Base-by-base conservation (phyloP, 169 alveolate species). In the Cryptosporidium meleagridis region DNA sequence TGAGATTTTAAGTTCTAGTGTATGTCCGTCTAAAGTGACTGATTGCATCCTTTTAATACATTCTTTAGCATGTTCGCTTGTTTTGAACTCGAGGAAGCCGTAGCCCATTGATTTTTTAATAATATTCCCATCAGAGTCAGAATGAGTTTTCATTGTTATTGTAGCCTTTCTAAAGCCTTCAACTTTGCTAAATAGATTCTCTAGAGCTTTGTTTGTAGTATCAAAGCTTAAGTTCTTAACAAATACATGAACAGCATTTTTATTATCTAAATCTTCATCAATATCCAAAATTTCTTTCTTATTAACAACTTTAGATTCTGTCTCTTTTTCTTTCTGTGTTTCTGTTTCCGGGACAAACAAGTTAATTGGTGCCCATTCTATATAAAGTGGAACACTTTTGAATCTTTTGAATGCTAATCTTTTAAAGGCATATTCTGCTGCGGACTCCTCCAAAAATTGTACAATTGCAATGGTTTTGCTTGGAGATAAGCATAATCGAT, bases 301-400 rank as follows among this genome's bases (percentile, higher is more conserved):
- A 2, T 26, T 21, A 9, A 45, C n/a, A 48, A 48, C 16, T 48
- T 3, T 14, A 14, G n/a, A 14, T 18, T 3, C 85, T 14, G 37
- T 91, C 23, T 41, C 10, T 21, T 21, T 26, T 26, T 48, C 14
- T 10, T 35, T 33, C 5, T 62, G 61, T 4, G 6, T 41, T n/a
- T 37, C 80, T 9, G 67, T 26, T 8, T 31, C 86, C 31, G 80
- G 41, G 72, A 67, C 85, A 84, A 93, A 93, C 26, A 94, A 61
- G 31, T 86, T 73, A 31, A 89, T 53, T 1, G 98, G 98, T n/a
- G 98, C 98, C 97, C 97, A 96, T 84, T 96, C 98, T 10, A 97
- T 87, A 87, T 95, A 96, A 21, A 97, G 70, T 2, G 99, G 99
- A 44, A 95, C 93, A 73, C 93, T 87, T 55, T 93, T 93, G 87